Evolutionary conservation across 2,329 filamentous ascomycete genomes (phyloP).

Genomic region (Beauveria brongniartii): DNA sequence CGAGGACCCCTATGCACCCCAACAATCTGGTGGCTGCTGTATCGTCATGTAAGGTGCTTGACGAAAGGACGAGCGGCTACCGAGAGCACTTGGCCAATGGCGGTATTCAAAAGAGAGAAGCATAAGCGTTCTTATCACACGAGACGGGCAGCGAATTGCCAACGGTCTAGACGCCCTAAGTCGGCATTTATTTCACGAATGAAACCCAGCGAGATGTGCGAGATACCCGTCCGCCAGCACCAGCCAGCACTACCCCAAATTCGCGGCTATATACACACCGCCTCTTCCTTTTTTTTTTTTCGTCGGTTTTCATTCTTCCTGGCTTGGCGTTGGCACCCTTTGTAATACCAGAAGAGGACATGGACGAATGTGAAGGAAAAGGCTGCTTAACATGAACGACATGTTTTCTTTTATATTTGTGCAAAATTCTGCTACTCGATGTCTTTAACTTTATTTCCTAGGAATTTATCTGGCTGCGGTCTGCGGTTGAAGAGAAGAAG

Average conservation of each 20-base stretch:
- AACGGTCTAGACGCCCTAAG: background rate
- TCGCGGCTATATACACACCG: constrained; percentile 3
- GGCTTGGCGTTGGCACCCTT: constrained; percentile 11
- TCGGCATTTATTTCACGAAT: background rate
- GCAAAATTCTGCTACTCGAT: background rate
- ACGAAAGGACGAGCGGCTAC: background rate
- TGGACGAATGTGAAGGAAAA: constrained; percentile 1
- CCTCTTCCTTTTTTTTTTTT: constrained; percentile 5
- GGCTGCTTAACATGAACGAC: background rate
- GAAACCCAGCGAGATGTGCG: constrained; percentile 11
- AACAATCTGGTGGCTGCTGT: constrained; percentile 89
- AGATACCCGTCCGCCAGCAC: constrained; percentile 16
- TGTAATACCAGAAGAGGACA: constrained; percentile 12
- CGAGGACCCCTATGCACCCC: constrained; percentile 97
- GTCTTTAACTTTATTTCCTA: constrained; percentile 10
- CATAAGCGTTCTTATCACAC: background rate
- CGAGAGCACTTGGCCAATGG: background rate
- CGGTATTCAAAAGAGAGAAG: background rate
- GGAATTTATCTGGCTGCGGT: background rate
- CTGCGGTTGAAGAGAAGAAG: background rate
- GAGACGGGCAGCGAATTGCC: background rate
- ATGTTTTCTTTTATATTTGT: constrained; percentile 5
- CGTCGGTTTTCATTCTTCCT: background rate
- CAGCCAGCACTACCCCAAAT: constrained; percentile 6
- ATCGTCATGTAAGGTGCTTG: constrained; percentile 67